Conservation (phyloP, 73 alveolate species). For the Stentor coeruleus region DNA sequence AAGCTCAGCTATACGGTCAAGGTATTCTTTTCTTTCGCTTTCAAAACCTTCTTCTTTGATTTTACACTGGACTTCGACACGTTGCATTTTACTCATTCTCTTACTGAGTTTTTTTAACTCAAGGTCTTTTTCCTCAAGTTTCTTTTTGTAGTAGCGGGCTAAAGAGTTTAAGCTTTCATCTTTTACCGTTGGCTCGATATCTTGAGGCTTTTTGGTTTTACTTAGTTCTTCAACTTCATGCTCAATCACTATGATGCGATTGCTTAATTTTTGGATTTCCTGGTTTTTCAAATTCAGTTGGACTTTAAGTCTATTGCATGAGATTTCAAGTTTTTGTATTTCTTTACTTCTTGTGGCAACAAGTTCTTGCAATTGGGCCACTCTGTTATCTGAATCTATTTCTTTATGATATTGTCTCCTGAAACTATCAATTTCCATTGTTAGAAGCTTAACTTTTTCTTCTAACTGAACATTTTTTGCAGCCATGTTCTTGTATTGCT, state of each 20-base stretch:
- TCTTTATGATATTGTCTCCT: constrained; percentile 4
- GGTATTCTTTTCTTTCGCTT: constrained; percentile 47
- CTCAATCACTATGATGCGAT: background rate
- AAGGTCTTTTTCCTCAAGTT: constrained; percentile 42
- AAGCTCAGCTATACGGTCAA: constrained; percentile 29
- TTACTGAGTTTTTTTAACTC: constrained; percentile 40
- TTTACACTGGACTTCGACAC: constrained; percentile 38
- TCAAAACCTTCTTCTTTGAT: constrained; percentile 58
- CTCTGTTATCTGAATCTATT: background rate
- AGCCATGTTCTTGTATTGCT: background rate
- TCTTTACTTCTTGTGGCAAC: background rate
- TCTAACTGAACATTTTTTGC: background rate
- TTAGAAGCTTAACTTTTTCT: constrained; percentile 15
- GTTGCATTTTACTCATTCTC: constrained; percentile 38
- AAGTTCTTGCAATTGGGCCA: constrained; percentile 21
- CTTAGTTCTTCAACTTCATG: background rate
- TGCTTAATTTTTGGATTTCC: constrained; percentile 7
- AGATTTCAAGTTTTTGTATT: constrained; percentile 17
- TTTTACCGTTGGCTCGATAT: constrained; percentile 23
- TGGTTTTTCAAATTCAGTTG: background rate
- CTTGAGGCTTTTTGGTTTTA: background rate
- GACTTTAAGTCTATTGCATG: constrained; percentile 3
- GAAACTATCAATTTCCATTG: constrained; percentile 17
- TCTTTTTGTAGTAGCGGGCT: constrained; percentile 38
- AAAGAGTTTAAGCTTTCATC: constrained; percentile 39